Percentiles rank a stretch among this genome's conserved stretches.
These are phyloP conservation scores for Mycena rosella DNA, from an alignment of 768 basidiomycete genomes.

Conservation along the genomic window DNA sequence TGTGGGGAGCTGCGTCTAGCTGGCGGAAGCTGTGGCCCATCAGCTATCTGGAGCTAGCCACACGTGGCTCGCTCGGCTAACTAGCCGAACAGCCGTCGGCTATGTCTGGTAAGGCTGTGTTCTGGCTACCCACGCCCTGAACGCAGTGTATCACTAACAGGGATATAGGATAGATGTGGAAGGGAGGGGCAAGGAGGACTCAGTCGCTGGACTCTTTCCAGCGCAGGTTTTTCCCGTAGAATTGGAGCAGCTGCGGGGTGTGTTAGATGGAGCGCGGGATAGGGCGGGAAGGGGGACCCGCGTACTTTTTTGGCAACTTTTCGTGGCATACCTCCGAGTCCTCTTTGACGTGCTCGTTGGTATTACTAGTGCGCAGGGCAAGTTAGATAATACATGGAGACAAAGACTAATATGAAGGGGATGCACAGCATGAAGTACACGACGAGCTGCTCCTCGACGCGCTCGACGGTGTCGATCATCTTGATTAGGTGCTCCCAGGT, in stretches of 20 bases:
- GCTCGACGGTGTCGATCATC: slow-evolving; percentile 81
- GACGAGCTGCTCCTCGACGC: slow-evolving; percentile 58
- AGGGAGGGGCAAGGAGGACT: too few species aligned
- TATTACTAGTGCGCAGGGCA: slow-evolving; percentile 51
- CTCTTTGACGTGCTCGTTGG: slow-evolving; percentile 66
- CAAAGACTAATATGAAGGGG: slow-evolving; percentile 5
- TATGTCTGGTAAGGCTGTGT: too few species aligned
- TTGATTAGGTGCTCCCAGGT: slow-evolving; percentile 78
- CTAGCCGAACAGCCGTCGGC: too few species aligned
- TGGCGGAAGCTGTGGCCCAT: too few species aligned
- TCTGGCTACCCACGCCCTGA: too few species aligned
- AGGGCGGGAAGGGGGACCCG: slow-evolving; percentile 5
- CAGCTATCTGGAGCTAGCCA: too few species aligned
- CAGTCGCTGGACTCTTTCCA: slow-evolving; percentile 56
- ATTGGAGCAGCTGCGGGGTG: slow-evolving; percentile 64
- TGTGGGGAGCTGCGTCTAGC: too few species aligned
- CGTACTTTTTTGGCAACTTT: slow-evolving; percentile 76
- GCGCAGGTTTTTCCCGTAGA: slow-evolving; percentile 77
- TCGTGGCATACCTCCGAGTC: slow-evolving; percentile 62
- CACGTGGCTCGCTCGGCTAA: too few species aligned
- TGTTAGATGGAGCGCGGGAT: slow-evolving; percentile 15
- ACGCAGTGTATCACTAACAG: too few species aligned
- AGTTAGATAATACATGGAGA: slow-evolving; percentile 12
- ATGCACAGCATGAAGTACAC: slow-evolving; percentile 83
- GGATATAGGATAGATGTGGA: background rate